phyloP scores from a whole-genome alignment of 768 basidiomycete genomes.

The Pulveroboletus sp. region DNA sequence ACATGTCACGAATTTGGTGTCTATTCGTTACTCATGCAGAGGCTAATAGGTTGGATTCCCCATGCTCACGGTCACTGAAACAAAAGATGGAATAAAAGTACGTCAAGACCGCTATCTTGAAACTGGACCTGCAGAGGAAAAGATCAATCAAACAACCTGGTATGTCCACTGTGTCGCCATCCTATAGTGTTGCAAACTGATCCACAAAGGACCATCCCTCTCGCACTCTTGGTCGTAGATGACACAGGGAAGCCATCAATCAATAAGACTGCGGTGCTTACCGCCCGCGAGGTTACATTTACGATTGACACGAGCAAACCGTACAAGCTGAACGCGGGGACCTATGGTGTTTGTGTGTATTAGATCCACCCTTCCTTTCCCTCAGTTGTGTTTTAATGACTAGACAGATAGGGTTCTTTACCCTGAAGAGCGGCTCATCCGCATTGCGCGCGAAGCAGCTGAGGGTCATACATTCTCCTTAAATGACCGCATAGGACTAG shows the following conservation, averaged over 20 bases:
- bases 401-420: conserved; percentile 80
- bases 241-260: conserved; percentile 53
- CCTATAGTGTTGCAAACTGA: not conserved
- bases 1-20: not conserved
- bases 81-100: conserved; percentile 64
- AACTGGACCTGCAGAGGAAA: conserved; percentile 70
- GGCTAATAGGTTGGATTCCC: conserved; percentile 72
- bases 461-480: conserved; percentile 64
- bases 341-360: conserved; percentile 80
- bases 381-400: not conserved
- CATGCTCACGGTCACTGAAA: conserved; percentile 83
- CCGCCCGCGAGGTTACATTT: conserved; percentile 64
- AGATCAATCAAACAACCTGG: conserved; percentile 91
- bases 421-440: conserved; percentile 70
- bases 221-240: conserved; percentile 67
- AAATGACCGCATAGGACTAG: conserved; percentile 86
- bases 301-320: conserved; percentile 69
- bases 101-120: conserved; percentile 92
- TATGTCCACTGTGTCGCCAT: conserved; percentile 24
- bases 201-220: conserved; percentile 67
- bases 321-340: conserved; percentile 91
- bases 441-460: conserved; percentile 80
- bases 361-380: conserved; percentile 14
- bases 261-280: conserved; percentile 63
- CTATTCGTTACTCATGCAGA: not conserved